Evolutionary conservation across 2,329 filamentous ascomycete species (phyloP), one percentile per base, ranked within the genome.

Genomic region (Lecanicillium sp.): DNA sequence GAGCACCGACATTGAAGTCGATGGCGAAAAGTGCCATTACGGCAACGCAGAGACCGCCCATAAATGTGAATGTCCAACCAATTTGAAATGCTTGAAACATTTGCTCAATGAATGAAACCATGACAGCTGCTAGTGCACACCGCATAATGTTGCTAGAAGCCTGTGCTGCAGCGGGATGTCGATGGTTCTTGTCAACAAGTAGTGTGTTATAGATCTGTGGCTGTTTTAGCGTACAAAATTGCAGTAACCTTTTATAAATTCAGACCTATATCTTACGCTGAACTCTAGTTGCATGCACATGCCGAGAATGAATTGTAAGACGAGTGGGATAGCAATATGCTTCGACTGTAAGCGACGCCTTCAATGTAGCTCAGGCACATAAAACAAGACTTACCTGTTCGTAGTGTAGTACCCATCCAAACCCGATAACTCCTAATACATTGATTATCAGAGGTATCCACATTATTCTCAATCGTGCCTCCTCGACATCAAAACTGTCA

Each of bases 41-140:
- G n/a, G 52, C 23, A 8, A 56, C 20, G 41, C 49, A 54, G 9
- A 54, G 33, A 17, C 44, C 50, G 10, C 47, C 56, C 50, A 60
- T 47, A 36, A 58, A 52, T 5, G 56, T 58, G 42, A 56, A 60
- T 2, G 52, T 55, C 52, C 51, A 55, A 7, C 60, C 58, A 30
- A 58, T 55, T 2, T 56, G 54, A 20, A 58, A 44, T n/a, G 44
- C 41, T 37, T 57, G 32, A n/a, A 60, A 53, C 37, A 58, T 27
- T 17, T 56, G 48, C 20, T 54, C 46, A 8, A 52, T 27, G 24
- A 57, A 56, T 4, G 58, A 54, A 5, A 55, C 48, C 4, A 49
- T 53, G 2, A 54, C 51, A 2, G 58, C 58, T 10, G 51, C 53
- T 5, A 54, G 36, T 12, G 50, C 36, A 41, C 56, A 56, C 12